Evolutionary conservation across 345 rosid genomes (phyloP), one percentile per base, ranked within the genome.

Genomic region (Hypericum androsaemum): DNA sequence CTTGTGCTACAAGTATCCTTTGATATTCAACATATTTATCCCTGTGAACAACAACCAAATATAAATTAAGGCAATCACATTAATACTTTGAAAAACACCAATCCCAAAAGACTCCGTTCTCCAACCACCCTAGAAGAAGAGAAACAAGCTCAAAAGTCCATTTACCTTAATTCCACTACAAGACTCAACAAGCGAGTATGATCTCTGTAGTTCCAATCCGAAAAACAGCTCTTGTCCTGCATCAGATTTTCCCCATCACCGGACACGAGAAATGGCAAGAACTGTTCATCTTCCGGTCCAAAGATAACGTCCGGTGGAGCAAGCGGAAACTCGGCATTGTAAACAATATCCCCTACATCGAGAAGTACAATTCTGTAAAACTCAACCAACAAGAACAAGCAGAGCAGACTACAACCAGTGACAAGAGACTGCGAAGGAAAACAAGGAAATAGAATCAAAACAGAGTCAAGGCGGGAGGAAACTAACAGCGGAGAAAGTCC

Each of bases 111-210:
- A 22, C 4, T 22, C 4, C 32, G 32, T 22, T 22, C 32, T 22
- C 32, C 32, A 22, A 22, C 32, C 32, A 22, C 32, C 32, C 32
- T 22, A 6, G 14, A 9, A 41, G 15, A 50, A 48, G 9, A 16
- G 52, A 12, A 15, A 36, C 32, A 43, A 62, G 44, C 22, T 13
- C 36, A 11, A 62, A 49, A 22, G 22, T 36, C 52, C 35, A 47
- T n/a, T n/a, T n/a, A 85, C 97, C 98, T 88, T 72, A 88, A 58
- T 59, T 79, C 97, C 69, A 65, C 76, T 58, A 88, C 58, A n/a
- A 92, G 73, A 65, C 63, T 67, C 71, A 72, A 67, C 12, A 92
- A 74, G 61, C 64, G 66, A 0, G 81, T 51, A 0, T 95, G 80
- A 60, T 92, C 99, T 71, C 74, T 72, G 66, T 70, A 58, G 63